Evolutionary conservation across 768 basidiomycete species (phyloP), one percentile per base, ranked within the genome.

Genomic region (Lactarius trivialis): DNA sequence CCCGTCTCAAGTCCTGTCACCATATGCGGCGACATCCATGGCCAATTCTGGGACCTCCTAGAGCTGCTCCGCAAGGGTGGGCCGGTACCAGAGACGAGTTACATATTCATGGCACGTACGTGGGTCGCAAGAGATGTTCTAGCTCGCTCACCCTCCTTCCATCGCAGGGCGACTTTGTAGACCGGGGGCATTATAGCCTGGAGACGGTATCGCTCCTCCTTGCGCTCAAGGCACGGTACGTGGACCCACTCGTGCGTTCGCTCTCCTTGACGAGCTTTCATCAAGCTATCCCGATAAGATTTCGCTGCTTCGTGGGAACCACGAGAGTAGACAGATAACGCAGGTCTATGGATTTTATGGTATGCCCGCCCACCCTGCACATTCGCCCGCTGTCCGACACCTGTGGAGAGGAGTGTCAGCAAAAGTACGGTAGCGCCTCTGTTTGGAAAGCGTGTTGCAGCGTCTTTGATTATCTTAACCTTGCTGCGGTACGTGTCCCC

Each of bases 321-420:
- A 98, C 72, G 96, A 98, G 73, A 94, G 91, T 69, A 78, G 96
- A 65, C 96, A 98, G 73, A 98, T 98, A 68, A 98, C 96, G 4
- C 96, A 98, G 70, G 96, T 94, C 2, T 98, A 98, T 63, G 96
- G 95, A n/a, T 98, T 97, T 73, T 98, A 97, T 71, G 94, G 94
- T 94, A 60, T 65, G 85, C 58, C 32, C 11, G 55, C 30, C 21
- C 8, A 12, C 12, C 51, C 7, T 56, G n/a, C 43, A 26, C 56
- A 30, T 41, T 33, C 34, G 14, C 45, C 48, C 51, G 41, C 56
- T 54, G 33, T 62, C 61, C 56, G 19, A 62, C 41, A 58, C 61
- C 39, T 43, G 14, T 55, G 36, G 65, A 91, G 95, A 97, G 71
- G 96, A 98, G 75, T 98, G 96, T 70, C 94, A 97, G 74, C 93